Conservation (phyloP, 2,329 filamentous ascomycete species). For the Calcarisporium arbuscula region DNA sequence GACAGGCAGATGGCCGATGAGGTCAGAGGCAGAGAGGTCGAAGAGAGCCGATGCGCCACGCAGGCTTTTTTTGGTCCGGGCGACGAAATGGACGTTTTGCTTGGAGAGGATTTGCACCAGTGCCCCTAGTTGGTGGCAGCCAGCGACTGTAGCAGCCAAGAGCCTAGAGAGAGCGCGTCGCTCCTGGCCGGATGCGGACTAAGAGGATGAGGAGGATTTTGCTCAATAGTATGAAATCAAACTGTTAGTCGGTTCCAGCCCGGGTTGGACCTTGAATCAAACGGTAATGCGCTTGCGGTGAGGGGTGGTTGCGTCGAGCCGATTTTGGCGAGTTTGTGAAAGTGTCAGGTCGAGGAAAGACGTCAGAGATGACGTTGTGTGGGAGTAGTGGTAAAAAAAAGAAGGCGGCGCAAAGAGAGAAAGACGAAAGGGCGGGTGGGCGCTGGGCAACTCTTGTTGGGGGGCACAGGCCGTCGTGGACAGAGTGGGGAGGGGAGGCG, state of each 20-base stretch:
- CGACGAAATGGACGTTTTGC: not conserved
- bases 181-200: not conserved
- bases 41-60: constrained; percentile 13
- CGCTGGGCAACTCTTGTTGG: constrained; percentile 16
- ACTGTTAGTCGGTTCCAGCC: no score
- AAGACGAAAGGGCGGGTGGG: constrained; percentile 23
- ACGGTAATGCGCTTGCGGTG: not conserved
- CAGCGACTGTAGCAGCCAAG: constrained; percentile 4
- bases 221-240: no score
- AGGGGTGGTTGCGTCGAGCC: not conserved
- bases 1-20: constrained; percentile 27
- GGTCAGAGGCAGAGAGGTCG: constrained; percentile 28
- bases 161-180: not conserved
- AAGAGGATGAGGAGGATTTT: no score
- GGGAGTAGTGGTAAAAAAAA: constrained; percentile 23
- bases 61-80: no score
- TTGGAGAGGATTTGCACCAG: not conserved
- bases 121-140: constrained; percentile 6
- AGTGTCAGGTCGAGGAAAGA: constrained; percentile 29
- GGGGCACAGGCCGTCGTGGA: not conserved
- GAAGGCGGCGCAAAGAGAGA: constrained; percentile 29
- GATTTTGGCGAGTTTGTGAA: constrained; percentile 24
- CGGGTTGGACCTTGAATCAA: not conserved
- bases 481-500: not conserved
- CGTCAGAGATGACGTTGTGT: constrained; percentile 43